phyloP scores from a whole-genome alignment of 192 early-diverging fungal genomes.

The Lobosporangium transversale region DNA sequence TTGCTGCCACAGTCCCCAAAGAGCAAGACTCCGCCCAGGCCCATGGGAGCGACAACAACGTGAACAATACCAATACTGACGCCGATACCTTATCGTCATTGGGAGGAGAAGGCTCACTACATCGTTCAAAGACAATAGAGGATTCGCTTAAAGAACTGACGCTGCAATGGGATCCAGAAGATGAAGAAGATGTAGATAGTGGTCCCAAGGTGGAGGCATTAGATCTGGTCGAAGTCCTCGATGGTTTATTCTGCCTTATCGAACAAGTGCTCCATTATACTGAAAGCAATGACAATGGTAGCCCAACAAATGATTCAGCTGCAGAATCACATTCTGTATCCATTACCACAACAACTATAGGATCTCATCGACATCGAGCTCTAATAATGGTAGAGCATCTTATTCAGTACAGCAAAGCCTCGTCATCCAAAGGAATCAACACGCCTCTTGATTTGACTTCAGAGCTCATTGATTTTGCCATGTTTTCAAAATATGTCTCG shows the following conservation, averaged over 20 bases:
- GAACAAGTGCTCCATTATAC: conserved; percentile 5
- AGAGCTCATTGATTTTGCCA: conserved; percentile 29
- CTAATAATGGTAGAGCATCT: conserved; percentile 32
- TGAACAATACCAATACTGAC: background rate
- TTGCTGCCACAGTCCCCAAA: no score
- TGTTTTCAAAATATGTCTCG: conserved; percentile 33
- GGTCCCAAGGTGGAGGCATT: conserved; percentile 31
- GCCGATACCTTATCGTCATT: background rate
- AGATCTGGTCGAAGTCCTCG: conserved; percentile 34
- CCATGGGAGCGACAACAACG: background rate
- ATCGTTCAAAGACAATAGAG: conserved; percentile 39
- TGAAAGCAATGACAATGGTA: conserved; percentile 1
- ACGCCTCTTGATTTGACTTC: conserved; percentile 12
- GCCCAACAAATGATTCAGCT: background rate
- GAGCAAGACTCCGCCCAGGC: no score
- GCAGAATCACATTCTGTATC: background rate
- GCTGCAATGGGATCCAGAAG: conserved; percentile 37
- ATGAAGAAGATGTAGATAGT: conserved; percentile 10
- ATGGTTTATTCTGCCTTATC: conserved; percentile 34
- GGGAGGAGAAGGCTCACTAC: background rate
- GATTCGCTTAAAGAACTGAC: conserved; percentile 37
- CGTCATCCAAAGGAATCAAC: background rate
- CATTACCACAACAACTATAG: background rate
- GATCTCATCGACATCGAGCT: conserved; percentile 16
- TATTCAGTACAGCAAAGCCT: conserved; percentile 19